A percentile compares a stretch with the other conserved stretches of the same genome.
These are phyloP conservation scores for Clavispora vitiphila DNA, from an alignment of 805 yeast genomes.

Conservation along the genomic window DNA sequence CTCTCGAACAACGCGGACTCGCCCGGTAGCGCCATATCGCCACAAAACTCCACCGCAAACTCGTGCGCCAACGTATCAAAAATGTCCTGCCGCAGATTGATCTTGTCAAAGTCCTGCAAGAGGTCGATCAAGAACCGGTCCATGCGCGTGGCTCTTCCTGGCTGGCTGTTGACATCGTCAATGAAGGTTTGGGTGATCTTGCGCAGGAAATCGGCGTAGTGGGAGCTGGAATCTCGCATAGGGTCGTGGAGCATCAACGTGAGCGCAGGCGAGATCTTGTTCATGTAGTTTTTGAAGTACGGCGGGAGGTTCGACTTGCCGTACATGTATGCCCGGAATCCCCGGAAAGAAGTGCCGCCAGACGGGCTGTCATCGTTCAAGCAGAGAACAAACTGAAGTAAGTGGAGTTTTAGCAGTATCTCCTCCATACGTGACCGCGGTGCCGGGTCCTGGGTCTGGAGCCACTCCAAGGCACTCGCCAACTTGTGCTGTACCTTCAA, in stretches of 20 bases:
- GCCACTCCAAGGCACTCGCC: slow-evolving; percentile 29
- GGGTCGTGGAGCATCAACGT: slow-evolving; percentile 33
- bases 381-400: slow-evolving; percentile 32
- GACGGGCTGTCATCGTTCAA: slow-evolving; percentile 11
- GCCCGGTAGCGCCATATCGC: slow-evolving; percentile 31
- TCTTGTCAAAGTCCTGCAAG: slow-evolving; percentile 24
- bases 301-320: slow-evolving; percentile 32
- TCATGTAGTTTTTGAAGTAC: slow-evolving; percentile 26
- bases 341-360: neutral
- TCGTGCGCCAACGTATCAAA: slow-evolving; percentile 35
- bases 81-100: slow-evolving; percentile 24
- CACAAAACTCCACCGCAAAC: slow-evolving; percentile 36
- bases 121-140: slow-evolving; percentile 27
- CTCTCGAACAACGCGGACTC: slow-evolving; percentile 40
- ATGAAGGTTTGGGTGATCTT: neutral
- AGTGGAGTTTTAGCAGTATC: slow-evolving; percentile 38
- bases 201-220: slow-evolving; percentile 6
- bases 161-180: neutral
- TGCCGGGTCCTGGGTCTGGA: slow-evolving; percentile 19
- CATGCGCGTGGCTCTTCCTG: slow-evolving; percentile 5
- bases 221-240: too few species aligned
- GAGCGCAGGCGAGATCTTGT: slow-evolving; percentile 31
- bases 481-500: slow-evolving; percentile 29
- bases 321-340: slow-evolving; percentile 30
- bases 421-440: slow-evolving; percentile 10